Conservation (phyloP, 1,139 yeast species). For the Taphrina populina region DNA sequence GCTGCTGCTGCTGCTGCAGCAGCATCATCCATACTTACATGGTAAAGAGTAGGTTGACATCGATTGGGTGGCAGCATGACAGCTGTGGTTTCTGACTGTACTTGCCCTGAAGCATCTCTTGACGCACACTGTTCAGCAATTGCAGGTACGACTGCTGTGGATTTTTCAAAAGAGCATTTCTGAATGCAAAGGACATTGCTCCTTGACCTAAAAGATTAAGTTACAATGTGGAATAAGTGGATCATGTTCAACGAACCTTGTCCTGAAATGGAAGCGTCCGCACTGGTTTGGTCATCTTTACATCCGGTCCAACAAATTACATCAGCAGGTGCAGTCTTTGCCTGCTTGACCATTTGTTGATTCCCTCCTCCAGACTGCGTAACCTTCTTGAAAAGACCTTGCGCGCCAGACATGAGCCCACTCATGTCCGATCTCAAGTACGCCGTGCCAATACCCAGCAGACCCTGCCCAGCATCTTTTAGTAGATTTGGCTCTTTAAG, state of each 20-base stretch:
- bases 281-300: conserved; percentile 32
- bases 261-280: conserved; percentile 32
- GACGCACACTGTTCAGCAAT: conserved; percentile 76
- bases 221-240: too few species aligned
- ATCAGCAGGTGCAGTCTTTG: conserved; percentile 84
- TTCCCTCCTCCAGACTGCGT: conserved; percentile 47
- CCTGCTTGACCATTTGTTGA: conserved; percentile 51
- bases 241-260: conserved; percentile 75
- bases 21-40: too few species aligned
- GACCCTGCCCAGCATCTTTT: conserved; percentile 80
- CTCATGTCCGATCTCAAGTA: conserved; percentile 70
- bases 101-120: conserved; percentile 46
- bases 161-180: conserved; percentile 62
- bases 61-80: conserved; percentile 39
- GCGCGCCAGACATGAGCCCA: conserved; percentile 54
- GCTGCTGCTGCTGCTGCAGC: too few species aligned
- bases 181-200: conserved; percentile 91
- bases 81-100: conserved; percentile 35
- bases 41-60: conserved; percentile 28
- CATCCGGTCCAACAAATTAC: conserved; percentile 76
- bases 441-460: conserved; percentile 66
- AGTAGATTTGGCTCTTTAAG: conserved; percentile 83
- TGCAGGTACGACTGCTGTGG: conserved; percentile 76
- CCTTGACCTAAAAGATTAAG: conserved; percentile 52
- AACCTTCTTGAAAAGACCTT: conserved; percentile 55